Base-by-base conservation (phyloP, 345 rosid genomes). In the Acer campestre region DNA sequence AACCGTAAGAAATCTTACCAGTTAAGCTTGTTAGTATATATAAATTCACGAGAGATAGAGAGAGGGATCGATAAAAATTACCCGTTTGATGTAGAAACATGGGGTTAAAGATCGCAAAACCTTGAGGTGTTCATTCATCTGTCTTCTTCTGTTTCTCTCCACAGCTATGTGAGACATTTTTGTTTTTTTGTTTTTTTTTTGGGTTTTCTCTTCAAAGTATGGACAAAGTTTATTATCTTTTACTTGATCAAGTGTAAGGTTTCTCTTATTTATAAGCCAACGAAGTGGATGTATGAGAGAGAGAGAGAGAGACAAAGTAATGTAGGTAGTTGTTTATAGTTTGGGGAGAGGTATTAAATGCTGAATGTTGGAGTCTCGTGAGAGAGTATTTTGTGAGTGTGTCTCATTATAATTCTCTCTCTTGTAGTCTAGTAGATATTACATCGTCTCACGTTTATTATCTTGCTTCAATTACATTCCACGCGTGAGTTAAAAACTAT, bases 81-180 rank as follows among this genome's bases (percentile, higher is more conserved):
- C 99, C 92, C 95, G 86, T 88, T 90, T 93, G 88, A 93, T 90
- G 72, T 93, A 95, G 90, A 93, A 93, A 82, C 89, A 90, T 70
- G 99, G 99, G 72, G 99, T 95, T 71, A 93, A 80, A 77, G 99
- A 93, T 59, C 97, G 91, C 80, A 95, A 84, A 48, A 92, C 87
- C 78, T 88, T 92, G 90, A 95, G 97, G 79, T 95, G 90, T 23
- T 95, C 98, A 66, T 95, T 93, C 97, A 93, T 95, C 86, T 92
- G 98, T 67, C 88, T 90, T 84, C 99, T 93, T 81, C 99, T 89
- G 84, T 95, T 93, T 74, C 99, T 88, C 83, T 95, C 99, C 66
- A 95, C 94, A 16, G 95, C 90, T 75, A 93, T 89, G 82, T 93
- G 98, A 78, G 97, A 89, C 98, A 95, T 95, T 53, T 7, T 74